Evolutionary conservation across 768 basidiomycete genomes (phyloP).

Genomic region (Lactifluus echinatus): DNA sequence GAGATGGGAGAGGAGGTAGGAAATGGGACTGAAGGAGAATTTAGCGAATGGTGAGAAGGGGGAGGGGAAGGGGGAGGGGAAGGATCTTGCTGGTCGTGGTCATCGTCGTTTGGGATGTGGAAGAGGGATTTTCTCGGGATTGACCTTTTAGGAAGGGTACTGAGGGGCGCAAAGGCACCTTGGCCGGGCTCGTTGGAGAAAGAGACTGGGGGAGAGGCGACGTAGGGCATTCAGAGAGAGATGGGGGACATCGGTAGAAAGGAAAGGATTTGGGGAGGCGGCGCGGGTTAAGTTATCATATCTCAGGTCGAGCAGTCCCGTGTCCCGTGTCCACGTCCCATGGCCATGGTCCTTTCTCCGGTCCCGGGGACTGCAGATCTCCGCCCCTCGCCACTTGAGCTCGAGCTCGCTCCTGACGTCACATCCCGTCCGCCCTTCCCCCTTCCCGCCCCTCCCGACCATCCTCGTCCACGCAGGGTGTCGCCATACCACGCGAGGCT

Average conservation of each 20-base stretch:
- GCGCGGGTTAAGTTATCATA: constrained; percentile 9
- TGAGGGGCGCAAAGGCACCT: constrained; percentile 16
- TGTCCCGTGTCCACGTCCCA: neutral
- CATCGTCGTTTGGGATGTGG: constrained; percentile 18
- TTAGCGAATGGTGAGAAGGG: neutral
- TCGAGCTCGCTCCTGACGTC: constrained; percentile 1
- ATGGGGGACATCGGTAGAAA: neutral
- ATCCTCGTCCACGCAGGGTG: too few relatives aligned
- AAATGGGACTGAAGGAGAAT: constrained; percentile 1
- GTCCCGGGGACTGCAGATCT: neutral
- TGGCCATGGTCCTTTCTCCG: neutral
- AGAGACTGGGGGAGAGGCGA: constrained; percentile 11
- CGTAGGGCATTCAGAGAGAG: constrained; percentile 20
- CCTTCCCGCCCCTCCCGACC: neutral
- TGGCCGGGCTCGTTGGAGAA: constrained; percentile 18
- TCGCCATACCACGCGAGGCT: too few relatives aligned
- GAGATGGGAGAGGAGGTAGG: constrained; percentile 1
- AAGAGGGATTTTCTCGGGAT: constrained; percentile 15
- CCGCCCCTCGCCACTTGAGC: neutral
- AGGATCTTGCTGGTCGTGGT: constrained; percentile 14
- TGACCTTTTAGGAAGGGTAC: constrained; percentile 4
- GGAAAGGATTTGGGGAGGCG: neutral
- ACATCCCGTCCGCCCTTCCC: neutral
- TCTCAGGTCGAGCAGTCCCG: neutral
- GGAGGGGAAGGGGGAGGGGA: constrained; percentile 15